Evolutionary conservation across 805 yeast species (phyloP).

Genomic region (Pichia manshurica): DNA sequence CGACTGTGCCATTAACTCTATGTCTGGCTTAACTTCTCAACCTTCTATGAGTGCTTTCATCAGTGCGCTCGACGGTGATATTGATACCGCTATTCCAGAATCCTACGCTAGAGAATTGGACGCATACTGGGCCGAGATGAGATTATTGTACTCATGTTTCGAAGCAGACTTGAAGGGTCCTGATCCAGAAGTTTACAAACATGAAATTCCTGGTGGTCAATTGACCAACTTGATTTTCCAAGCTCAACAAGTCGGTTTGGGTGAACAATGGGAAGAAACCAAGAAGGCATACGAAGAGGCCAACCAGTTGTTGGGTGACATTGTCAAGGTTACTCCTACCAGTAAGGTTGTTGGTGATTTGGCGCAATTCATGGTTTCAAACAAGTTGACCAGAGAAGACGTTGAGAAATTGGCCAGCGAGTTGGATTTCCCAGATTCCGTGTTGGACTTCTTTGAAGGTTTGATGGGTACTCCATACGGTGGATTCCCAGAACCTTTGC

Average conservation of each 20-base stretch:
- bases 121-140: conserved; percentile 98
- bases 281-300: conserved; percentile 92
- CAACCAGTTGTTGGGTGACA: conserved; percentile 85
- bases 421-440: conserved; percentile 97
- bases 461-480: conserved; percentile 99
- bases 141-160: conserved; percentile 91
- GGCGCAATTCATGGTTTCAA: conserved; percentile 99
- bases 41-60: conserved; percentile 91
- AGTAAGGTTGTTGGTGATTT: conserved; percentile 99
- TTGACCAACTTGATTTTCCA: conserved; percentile 96
- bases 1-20: conserved; percentile 93
- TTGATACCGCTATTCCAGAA: conserved; percentile 66
- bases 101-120: conserved; percentile 76
- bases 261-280: conserved; percentile 94
- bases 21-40: conserved; percentile 98
- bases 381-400: conserved; percentile 81
- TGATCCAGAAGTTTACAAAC: conserved; percentile 97
- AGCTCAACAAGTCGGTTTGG: conserved; percentile 98
- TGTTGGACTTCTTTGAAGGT: conserved; percentile 97
- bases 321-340: conserved; percentile 98
- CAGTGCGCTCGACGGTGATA: conserved; percentile 85
- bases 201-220: conserved; percentile 99
- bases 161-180: conserved; percentile 99
- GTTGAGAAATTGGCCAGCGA: conserved; percentile 81
- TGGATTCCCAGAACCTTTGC: conserved; percentile 98